phyloP scores from a whole-genome alignment of 2,329 filamentous ascomycete species.

The Fusarium bulbicola region DNA sequence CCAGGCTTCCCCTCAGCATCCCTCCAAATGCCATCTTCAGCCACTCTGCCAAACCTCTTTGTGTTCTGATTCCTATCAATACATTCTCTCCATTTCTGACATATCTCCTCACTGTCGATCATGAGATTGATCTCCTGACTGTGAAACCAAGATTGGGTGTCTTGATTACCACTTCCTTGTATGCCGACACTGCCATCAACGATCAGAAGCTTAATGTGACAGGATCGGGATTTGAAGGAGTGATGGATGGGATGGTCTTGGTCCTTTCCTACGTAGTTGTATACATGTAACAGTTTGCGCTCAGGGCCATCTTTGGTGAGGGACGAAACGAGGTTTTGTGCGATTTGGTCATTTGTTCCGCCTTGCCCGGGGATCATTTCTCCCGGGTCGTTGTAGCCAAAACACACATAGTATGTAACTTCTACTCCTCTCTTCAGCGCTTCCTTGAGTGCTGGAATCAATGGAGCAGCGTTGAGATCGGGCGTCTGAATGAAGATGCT shows the following conservation, averaged over 20 bases:
- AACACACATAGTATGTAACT: conserved; percentile 76
- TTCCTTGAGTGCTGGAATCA: conserved; percentile 69
- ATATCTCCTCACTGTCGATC: conserved; percentile 71
- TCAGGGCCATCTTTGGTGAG: conserved; percentile 57
- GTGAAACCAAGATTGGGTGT: conserved; percentile 83
- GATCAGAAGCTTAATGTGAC: conserved; percentile 82
- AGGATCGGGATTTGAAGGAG: conserved; percentile 70
- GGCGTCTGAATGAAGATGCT: conserved; percentile 82
- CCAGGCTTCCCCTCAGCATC: conserved; percentile 19
- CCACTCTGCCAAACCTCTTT: conserved; percentile 59
- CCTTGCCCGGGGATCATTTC: conserved; percentile 80
- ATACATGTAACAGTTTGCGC: conserved; percentile 60
- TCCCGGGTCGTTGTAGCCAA: conserved; percentile 82
- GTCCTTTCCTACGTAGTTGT: conserved; percentile 80
- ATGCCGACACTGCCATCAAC: conserved; percentile 75
- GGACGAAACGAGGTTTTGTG: conserved; percentile 64
- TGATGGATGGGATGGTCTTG: conserved; percentile 74
- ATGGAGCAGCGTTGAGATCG: conserved; percentile 75
- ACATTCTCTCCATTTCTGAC: conserved; percentile 68
- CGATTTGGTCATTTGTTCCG: conserved; percentile 78
- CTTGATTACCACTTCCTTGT: conserved; percentile 80
- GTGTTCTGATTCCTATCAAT: conserved; percentile 75
- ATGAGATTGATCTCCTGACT: conserved; percentile 81
- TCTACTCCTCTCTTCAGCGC: conserved; percentile 74
- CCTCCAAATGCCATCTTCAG: conserved; percentile 33